A percentile compares a stretch with the other conserved stretches of the same genome.
Conservation (phyloP, 2,329 filamentous ascomycete genomes). For the Ramularia collo-cygni region DNA sequence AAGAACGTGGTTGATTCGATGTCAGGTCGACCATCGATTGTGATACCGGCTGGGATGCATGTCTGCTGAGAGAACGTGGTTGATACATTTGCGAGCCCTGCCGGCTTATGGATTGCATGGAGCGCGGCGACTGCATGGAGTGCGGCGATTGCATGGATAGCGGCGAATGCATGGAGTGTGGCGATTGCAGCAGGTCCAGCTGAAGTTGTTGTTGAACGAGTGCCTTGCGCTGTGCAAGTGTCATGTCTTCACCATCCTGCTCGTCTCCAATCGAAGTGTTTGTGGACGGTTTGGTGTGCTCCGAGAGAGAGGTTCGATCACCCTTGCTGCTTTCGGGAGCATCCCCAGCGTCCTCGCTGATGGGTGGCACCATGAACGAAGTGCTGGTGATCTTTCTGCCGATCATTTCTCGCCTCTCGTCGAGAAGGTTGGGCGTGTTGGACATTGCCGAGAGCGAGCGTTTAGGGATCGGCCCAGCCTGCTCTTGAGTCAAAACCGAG, state of each 20-base stretch:
- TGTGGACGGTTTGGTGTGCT: slow-evolving; percentile 25
- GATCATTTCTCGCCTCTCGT: slow-evolving; percentile 49
- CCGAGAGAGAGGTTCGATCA: slow-evolving; percentile 8
- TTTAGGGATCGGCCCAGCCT: too few species aligned
- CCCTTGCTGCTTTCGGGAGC: slow-evolving; percentile 7
- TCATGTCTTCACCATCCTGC: slow-evolving; percentile 58
- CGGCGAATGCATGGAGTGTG: too few species aligned
- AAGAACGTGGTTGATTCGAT: not conserved
- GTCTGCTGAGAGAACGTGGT: slow-evolving; percentile 2
- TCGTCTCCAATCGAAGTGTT: slow-evolving; percentile 29
- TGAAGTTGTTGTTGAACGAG: slow-evolving; percentile 27
- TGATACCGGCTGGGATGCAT: not conserved
- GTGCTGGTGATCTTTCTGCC: slow-evolving; percentile 34
- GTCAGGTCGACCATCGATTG: too few species aligned
- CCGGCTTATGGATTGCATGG: too few species aligned
- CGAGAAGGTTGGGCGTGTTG: slow-evolving; percentile 43
- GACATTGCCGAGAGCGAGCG: slow-evolving; percentile 21
- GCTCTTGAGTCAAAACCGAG: too few species aligned
- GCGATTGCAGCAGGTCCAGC: not conserved
- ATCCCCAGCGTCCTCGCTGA: slow-evolving; percentile 5
- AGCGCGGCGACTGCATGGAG: not conserved
- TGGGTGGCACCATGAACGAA: slow-evolving; percentile 31
- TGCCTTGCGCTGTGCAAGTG: slow-evolving; percentile 57
- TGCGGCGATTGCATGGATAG: too few species aligned
- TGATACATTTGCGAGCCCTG: too few species aligned